These are phyloP conservation scores for Vanrija sp. DNA, from an alignment of 1,284 basidiomycete species.

Conservation along the genomic window DNA sequence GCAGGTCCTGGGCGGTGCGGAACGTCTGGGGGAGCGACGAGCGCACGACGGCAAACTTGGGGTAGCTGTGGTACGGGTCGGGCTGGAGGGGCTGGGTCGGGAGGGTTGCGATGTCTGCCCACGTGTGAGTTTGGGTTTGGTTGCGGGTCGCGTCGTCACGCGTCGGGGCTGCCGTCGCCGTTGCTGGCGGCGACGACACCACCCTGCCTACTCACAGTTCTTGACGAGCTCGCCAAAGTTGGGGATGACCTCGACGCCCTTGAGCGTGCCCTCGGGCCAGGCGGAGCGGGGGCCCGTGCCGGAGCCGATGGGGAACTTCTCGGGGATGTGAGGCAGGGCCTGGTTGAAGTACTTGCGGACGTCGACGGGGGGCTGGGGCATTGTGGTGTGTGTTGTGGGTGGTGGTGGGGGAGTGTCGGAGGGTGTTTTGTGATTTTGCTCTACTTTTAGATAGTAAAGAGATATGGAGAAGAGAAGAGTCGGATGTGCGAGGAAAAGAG, in stretches of 20 bases:
- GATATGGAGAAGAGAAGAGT: background rate
- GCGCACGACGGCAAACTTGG: slow-evolving; percentile 42
- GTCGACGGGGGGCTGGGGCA: slow-evolving; percentile 49
- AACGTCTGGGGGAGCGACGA: slow-evolving; percentile 37
- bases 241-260: slow-evolving; percentile 43
- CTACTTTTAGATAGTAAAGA: background rate
- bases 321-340: slow-evolving; percentile 35
- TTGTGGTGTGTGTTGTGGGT: slow-evolving; percentile 15
- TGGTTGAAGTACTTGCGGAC: slow-evolving; percentile 44
- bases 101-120: slow-evolving; percentile 20
- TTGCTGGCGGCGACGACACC: background rate
- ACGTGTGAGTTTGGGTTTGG: slow-evolving; percentile 2
- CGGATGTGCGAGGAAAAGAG: background rate
- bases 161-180: too few relatives aligned
- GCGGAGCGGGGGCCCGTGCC: slow-evolving; percentile 43
- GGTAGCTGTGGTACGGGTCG: slow-evolving; percentile 47
- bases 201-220: slow-evolving; percentile 34
- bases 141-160: background rate
- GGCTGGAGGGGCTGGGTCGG: slow-evolving; percentile 37
- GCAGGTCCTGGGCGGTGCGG: slow-evolving; percentile 42
- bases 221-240: slow-evolving; percentile 36
- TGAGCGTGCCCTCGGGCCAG: slow-evolving; percentile 40
- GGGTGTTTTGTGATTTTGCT: background rate
- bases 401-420: background rate
- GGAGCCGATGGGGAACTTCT: slow-evolving; percentile 47